Evolutionary conservation across 129 eudicot species (phyloP), one percentile per base, ranked within the genome.

Genomic region (Flaveria linearis): DNA sequence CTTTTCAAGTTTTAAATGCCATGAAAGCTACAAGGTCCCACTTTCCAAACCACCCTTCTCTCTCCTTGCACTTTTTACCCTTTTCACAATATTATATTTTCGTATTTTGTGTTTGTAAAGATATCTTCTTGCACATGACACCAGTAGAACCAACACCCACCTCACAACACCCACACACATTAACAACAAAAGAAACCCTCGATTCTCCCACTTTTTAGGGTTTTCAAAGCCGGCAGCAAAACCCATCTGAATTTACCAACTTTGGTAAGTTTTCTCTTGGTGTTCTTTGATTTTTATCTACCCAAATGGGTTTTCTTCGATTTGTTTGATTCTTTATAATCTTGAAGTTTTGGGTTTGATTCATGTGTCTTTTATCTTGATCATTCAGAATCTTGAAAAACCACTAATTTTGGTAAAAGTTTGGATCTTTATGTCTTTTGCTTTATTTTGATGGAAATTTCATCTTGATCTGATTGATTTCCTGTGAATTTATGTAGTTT

Each of bases 1-100:
- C 76, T 20, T 57, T 72, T 82, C 7, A 76, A 83, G 74, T 20
- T 57, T 72, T 82, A 73, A 76, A 55, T 87, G 72, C 72, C 64
- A 84, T 77, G 89, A 90, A 79, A 87, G 82, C 42, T 86, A 87
- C 87, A 77, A 62, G 90, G 90, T 22, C 89, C 96, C 90, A 85
- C 92, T 80, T 79, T 73, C 61, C 76, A 52, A 42, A 77, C 81
- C 41, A 36, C 84, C 61, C 72, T 47, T 75, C 83, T 81, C 86
- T 50, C 79, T 71, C 55, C 70, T 43, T 77, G 71, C 76, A 73
- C 81, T 77, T 50, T 63, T 81, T 73, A 63, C 81, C 62, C 71
- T 58, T 61, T 78, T 72, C 43, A 67, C 43, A 53, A 72, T 79
- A 79, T 79, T 57, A 57, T 53, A 49, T 45, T 68, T 68, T 81